phyloP scores from a whole-genome alignment of 352 stramenopile species.

The Phytophthora nicotianae region DNA sequence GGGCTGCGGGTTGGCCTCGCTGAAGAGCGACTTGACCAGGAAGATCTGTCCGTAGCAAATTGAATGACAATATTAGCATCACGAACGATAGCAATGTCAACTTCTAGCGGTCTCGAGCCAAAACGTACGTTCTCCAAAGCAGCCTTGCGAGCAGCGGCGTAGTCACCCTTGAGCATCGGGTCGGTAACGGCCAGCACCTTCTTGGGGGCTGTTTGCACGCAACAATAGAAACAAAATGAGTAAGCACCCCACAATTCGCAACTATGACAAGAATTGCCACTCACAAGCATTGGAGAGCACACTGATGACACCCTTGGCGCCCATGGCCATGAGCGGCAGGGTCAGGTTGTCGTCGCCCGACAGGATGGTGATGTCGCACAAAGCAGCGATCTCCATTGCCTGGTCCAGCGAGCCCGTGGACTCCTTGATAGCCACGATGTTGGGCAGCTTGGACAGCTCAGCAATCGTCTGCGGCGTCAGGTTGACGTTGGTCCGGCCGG shows the following conservation, averaged over 20 bases:
- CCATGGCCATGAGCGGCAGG: constrained; percentile 89
- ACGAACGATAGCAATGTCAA: not conserved
- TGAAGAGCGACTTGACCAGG: constrained; percentile 92
- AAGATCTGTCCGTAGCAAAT: constrained; percentile 60
- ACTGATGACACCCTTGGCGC: constrained; percentile 90
- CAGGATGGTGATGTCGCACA: constrained; percentile 92
- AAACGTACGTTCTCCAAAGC: constrained; percentile 85
- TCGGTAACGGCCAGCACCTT: constrained; percentile 87
- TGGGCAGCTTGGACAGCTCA: constrained; percentile 92
- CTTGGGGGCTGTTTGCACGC: constrained; percentile 57
- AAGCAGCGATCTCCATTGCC: constrained; percentile 85
- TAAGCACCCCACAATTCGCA: constrained; percentile 3
- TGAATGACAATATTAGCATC: not conserved
- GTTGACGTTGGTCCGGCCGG: constrained; percentile 95
- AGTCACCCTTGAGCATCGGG: constrained; percentile 83
- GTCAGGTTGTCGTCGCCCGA: constrained; percentile 92
- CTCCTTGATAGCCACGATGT: constrained; percentile 98
- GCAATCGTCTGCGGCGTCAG: constrained; percentile 94
- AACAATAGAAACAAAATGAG: constrained; percentile 8
- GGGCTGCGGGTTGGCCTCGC: constrained; percentile 92
- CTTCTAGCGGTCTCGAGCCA: not conserved
- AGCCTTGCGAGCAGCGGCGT: constrained; percentile 72
- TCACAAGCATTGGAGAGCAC: constrained; percentile 90
- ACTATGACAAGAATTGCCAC: constrained; percentile 21
- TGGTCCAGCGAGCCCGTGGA: constrained; percentile 94